phyloP scores from a whole-genome alignment of 2,329 filamentous ascomycete genomes.

The Mycogone perniciosa region DNA sequence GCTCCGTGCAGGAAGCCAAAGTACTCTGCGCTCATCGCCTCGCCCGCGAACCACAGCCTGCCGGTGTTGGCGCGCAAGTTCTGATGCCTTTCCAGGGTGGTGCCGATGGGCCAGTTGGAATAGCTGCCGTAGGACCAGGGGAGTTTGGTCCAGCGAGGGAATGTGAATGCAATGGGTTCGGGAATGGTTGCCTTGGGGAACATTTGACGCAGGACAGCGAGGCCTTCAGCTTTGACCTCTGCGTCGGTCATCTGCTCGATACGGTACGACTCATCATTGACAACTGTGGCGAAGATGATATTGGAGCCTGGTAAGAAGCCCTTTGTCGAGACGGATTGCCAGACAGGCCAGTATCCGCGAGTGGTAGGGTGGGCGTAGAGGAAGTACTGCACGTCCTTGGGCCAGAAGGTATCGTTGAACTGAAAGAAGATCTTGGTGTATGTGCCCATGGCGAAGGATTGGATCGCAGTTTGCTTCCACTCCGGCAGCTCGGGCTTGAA shows the following conservation, averaged over 20 bases:
- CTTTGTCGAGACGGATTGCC: slow-evolving; percentile 53
- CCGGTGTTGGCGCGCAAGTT: slow-evolving; percentile 60
- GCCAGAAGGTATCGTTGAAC: slow-evolving; percentile 63
- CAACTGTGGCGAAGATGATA: slow-evolving; percentile 60
- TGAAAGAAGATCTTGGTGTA: slow-evolving; percentile 70
- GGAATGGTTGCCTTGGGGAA: slow-evolving; percentile 51
- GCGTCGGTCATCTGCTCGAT: slow-evolving; percentile 55
- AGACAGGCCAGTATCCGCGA: slow-evolving; percentile 48
- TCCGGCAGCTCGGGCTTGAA: slow-evolving; percentile 54
- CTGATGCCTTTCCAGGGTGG: slow-evolving; percentile 59
- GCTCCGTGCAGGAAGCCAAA: slow-evolving; percentile 61
- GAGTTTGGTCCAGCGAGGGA: slow-evolving; percentile 37
- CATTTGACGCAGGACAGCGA: slow-evolving; percentile 55
- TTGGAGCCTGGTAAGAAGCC: slow-evolving; percentile 56
- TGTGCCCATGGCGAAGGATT: slow-evolving; percentile 61
- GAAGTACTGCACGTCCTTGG: slow-evolving; percentile 35
- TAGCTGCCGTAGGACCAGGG: slow-evolving; percentile 53
- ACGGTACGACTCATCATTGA: slow-evolving; percentile 48
- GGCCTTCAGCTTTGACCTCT: slow-evolving; percentile 48
- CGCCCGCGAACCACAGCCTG: slow-evolving; percentile 58
- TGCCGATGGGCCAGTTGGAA: slow-evolving; percentile 60
- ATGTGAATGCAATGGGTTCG: slow-evolving; percentile 54
- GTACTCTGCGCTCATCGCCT: slow-evolving; percentile 56
- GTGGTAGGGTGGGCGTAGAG: slow-evolving; percentile 37
- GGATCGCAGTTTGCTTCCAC: slow-evolving; percentile 60